Evolutionary conservation across 768 basidiomycete genomes (phyloP).

Genomic region (Russula abietina): DNA sequence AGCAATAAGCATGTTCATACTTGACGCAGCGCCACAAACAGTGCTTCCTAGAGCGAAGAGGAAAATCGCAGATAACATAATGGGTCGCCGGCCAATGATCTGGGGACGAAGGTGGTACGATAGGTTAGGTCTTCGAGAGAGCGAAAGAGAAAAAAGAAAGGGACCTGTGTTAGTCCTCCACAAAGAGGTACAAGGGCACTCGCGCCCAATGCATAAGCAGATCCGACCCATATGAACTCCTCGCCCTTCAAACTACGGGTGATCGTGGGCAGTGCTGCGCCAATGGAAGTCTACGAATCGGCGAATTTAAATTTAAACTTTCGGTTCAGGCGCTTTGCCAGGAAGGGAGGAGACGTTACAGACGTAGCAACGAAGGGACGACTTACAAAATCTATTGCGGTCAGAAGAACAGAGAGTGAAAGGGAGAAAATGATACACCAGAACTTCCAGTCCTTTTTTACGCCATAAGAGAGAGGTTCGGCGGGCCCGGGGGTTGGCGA

Average conservation of each 20-base stretch:
- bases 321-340: neutral
- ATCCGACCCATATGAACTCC: constrained; percentile 28
- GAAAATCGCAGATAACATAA: too few species aligned
- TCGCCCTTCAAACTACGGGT: too few species aligned
- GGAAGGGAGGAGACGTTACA: too few species aligned
- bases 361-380: neutral
- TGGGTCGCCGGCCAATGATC: too few species aligned
- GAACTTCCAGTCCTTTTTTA: constrained; percentile 22
- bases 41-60: too few species aligned
- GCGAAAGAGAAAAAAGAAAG: too few species aligned
- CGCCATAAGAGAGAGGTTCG: neutral
- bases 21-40: too few species aligned
- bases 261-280: too few species aligned
- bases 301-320: neutral
- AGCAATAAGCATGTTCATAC: constrained; percentile 33
- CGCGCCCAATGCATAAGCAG: constrained; percentile 26
- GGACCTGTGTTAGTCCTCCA: constrained; percentile 25
- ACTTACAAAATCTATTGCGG: constrained; percentile 17
- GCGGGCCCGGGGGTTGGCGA: neutral
- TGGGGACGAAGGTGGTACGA: too few species aligned
- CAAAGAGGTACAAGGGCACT: constrained; percentile 28
- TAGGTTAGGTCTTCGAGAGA: too few species aligned
- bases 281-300: too few species aligned
- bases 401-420: constrained; percentile 8
- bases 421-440: constrained; percentile 24